Evolutionary conservation across 331 rosid species (phyloP), one percentile per base, ranked within the genome.

Genomic region (Rhamnella rubrinervis): DNA sequence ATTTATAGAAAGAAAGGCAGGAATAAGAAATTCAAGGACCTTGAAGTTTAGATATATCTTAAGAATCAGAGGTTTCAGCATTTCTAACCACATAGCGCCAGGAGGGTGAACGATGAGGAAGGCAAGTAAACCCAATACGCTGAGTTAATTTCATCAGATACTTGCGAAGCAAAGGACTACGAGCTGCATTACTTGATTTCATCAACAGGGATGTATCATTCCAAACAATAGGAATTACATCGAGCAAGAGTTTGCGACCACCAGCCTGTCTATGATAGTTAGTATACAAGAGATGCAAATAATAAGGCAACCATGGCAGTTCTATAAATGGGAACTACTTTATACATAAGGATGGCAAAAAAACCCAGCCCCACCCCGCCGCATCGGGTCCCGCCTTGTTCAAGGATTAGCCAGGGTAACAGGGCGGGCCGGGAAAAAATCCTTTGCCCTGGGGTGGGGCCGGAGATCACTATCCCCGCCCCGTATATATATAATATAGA

Each of bases 61-160:
- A 52, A 17, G 73, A 38, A 65, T 59, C 41, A 52, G 25, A 53
- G 11, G 51, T 38, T 18, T 53, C 21, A 28, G 40, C 46, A 60
- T 46, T 13, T 73, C 92, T 83, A 66, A 93, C 97, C 93, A 78
- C 83, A 83, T 91, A 95, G 64, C 82, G 88, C 98, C 97, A 91
- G 28, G 93, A 80, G 70, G 95, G 89, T 55, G 86, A 77, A 55
- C 84, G 92, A 73, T 81, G 89, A 71, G 96, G 96, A 78, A 95
- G 96, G 80, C 85, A 77, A 60, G 78, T 83, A 66, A 91, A 86
- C 84, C 96, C 98, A 58, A 91, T 87, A 47, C 96, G 86, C 71
- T 91, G 98, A 38, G 89, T 86, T 78, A 95, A 83, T 79, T 95
- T 95, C 89, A 91, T 85, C 77, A 91, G 67, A 86, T 86, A 84